Evolutionary conservation across 495 filamentous ascomycete species (phyloP).

Genomic region (Aspergillus cavernicola): DNA sequence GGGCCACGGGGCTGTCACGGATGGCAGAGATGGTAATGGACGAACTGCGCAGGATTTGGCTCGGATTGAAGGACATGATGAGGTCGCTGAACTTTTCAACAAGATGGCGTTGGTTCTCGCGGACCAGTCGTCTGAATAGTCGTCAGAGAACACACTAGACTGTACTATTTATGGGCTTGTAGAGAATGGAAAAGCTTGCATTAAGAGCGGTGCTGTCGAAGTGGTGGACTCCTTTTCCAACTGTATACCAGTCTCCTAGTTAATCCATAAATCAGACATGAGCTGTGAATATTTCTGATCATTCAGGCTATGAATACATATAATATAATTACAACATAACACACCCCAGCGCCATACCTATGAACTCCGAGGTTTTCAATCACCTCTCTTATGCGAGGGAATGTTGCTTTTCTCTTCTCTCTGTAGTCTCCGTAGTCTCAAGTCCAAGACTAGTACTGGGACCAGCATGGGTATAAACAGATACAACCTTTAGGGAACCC

Average conservation of each 20-base stretch:
- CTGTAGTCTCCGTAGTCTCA: too few species aligned
- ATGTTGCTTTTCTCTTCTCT: too few species aligned
- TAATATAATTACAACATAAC: background rate
- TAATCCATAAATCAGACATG: too few species aligned
- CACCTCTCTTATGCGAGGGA: too few species aligned
- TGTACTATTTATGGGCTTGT: constrained; percentile 1
- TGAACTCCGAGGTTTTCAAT: background rate
- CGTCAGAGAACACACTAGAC: background rate
- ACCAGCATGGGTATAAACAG: too few species aligned
- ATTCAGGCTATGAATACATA: background rate
- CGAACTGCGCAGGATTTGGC: constrained; percentile 23
- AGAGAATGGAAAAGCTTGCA: constrained; percentile 2
- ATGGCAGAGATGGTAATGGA: constrained; percentile 22
- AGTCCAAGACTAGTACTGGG: background rate
- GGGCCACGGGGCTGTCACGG: constrained; percentile 19
- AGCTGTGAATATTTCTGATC: background rate
- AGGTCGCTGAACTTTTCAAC: constrained; percentile 16
- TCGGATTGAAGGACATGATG: constrained; percentile 8
- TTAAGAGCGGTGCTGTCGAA: background rate
- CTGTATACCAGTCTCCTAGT: too few species aligned
- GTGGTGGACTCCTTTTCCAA: too few species aligned
- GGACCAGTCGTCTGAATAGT: constrained; percentile 2
- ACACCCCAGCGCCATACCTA: background rate
- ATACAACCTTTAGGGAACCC: too few species aligned
- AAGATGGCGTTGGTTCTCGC: constrained; percentile 15